A percentile compares a stretch with the other conserved stretches of the same genome.
phyloP scores from a whole-genome alignment of 345 rosid genomes.

The Lepidium didymum region DNA sequence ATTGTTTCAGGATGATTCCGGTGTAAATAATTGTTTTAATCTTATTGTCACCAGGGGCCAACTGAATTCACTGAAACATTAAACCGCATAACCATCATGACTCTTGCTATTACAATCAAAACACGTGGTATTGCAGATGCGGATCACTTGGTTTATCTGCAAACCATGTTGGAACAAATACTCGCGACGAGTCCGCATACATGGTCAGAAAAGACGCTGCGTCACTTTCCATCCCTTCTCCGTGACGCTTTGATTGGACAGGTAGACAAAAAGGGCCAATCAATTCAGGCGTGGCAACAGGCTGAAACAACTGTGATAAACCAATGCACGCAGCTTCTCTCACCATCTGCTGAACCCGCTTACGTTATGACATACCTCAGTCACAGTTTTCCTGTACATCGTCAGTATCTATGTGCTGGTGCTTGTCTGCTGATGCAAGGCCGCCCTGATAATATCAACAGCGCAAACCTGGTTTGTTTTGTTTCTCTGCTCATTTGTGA shows the following conservation, averaged over 20 bases:
- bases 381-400: conserved; percentile 75
- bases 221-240: conserved; percentile 78
- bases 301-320: conserved; percentile 80
- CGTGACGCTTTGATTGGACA: conserved; percentile 61
- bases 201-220: conserved; percentile 90
- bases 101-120: conserved; percentile 89
- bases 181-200: conserved; percentile 86
- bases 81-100: conserved; percentile 76
- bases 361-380: conserved; percentile 74
- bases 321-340: conserved; percentile 91
- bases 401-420: conserved; percentile 90
- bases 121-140: conserved; percentile 98
- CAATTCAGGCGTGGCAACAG: conserved; percentile 90
- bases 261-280: conserved; percentile 57
- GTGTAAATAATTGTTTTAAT: conserved; percentile 1
- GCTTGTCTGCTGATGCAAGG: conserved; percentile 96
- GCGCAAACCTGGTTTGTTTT: conserved; percentile 63
- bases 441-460: conserved; percentile 83
- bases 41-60: conserved; percentile 64
- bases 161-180: conserved; percentile 84
- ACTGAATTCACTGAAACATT: conserved; percentile 96
- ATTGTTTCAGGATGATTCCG: conserved; percentile 6
- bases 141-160: conserved; percentile 85
- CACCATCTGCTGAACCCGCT: conserved; percentile 71
- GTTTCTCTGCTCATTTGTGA: conserved; percentile 6